Conservation (phyloP, 225 moss, liverwort and hornwort species). For the Takakia lepidozioides region DNA sequence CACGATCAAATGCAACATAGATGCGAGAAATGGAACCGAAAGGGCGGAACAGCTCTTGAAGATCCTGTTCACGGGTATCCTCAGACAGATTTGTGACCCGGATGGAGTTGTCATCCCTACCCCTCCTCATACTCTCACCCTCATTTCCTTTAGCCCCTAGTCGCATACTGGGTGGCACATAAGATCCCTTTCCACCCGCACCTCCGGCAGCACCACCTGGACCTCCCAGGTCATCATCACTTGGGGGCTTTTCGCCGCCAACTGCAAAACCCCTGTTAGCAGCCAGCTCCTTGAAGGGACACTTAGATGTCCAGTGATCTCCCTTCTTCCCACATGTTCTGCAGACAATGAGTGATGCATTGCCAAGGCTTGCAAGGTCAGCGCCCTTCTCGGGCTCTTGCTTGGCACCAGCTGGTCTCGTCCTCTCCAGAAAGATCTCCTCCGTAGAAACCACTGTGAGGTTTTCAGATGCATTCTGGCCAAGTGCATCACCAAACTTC, state of each 20-base stretch:
- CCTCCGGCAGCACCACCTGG: slow-evolving; percentile 27
- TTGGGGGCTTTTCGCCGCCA: slow-evolving; percentile 40
- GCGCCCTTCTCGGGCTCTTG: slow-evolving; percentile 45
- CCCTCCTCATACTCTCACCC: slow-evolving; percentile 87
- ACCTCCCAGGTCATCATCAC: slow-evolving; percentile 54
- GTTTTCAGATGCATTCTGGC: slow-evolving; percentile 54
- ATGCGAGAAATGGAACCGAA: slow-evolving; percentile 89
- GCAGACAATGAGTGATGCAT: slow-evolving; percentile 46
- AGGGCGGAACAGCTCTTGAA: slow-evolving; percentile 91
- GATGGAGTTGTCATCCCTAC: slow-evolving; percentile 89
- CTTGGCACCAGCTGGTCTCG: slow-evolving; percentile 39
- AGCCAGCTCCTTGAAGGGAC: slow-evolving; percentile 51
- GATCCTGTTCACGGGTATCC: slow-evolving; percentile 88
- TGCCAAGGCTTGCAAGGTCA: slow-evolving; percentile 44
- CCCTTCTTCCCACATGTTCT: slow-evolving; percentile 63
- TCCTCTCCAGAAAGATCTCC: slow-evolving; percentile 54
- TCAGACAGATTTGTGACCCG: slow-evolving; percentile 88
- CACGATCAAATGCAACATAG: slow-evolving; percentile 87
- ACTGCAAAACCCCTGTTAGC: slow-evolving; percentile 31
- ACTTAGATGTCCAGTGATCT: slow-evolving; percentile 63
- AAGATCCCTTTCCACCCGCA: slow-evolving; percentile 66
- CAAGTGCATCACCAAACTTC: slow-evolving; percentile 54
- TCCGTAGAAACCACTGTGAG: slow-evolving; percentile 47
- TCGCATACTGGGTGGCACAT: slow-evolving; percentile 89
- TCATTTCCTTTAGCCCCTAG: slow-evolving; percentile 55